Base-by-base conservation (phyloP, 2,329 filamentous ascomycete genomes). In the Penicillium brasilianum region DNA sequence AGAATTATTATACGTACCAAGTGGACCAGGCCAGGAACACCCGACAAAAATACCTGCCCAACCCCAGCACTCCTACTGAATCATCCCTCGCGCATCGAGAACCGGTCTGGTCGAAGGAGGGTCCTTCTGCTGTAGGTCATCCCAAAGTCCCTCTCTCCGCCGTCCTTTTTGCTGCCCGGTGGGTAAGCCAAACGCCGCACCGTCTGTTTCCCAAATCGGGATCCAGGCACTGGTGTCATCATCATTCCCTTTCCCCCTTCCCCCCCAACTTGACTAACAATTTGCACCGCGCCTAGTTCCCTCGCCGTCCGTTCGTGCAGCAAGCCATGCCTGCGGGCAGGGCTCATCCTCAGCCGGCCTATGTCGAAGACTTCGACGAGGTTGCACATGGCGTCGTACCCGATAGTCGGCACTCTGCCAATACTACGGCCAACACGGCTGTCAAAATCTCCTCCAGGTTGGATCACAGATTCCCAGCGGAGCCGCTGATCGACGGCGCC, bases 371-470 rank as follows among this genome's bases (percentile, higher is more conserved):
- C 60, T 82, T 75, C 67, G 80, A 82, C 71, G 81, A 83, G 62
- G 78, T 79, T 61, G 68, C 70, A 49, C 70, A 80, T 66, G 73
- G 69, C 51, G 74, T 78, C 64, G 72, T 80, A 63, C 80, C 80
- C 60, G 80, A 80, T 59, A 82, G 82, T 65, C 78, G 76, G 66
- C 77, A 77, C 68, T 78, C 79, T 57, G 68, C 68, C 60, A 66
- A 68, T 69, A 63, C 63, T 68, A 78, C 78, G 51, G 68, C 68
- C 60, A 69, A 67, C 68, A 66, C 64, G 44, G 62, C 63, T 66
- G 82, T 83, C 75, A 84, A 85, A 75, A 74, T 82, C 77, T 77
- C 80, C 65, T 81, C 83, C 58, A 78, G 78, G 65, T 70, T 77
- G 63, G 76, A 80, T 59, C 65, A 76, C 59, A 74, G 69, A 76